phyloP scores from a whole-genome alignment of 2,329 filamentous ascomycete genomes.

The Alternaria burnsii region DNA sequence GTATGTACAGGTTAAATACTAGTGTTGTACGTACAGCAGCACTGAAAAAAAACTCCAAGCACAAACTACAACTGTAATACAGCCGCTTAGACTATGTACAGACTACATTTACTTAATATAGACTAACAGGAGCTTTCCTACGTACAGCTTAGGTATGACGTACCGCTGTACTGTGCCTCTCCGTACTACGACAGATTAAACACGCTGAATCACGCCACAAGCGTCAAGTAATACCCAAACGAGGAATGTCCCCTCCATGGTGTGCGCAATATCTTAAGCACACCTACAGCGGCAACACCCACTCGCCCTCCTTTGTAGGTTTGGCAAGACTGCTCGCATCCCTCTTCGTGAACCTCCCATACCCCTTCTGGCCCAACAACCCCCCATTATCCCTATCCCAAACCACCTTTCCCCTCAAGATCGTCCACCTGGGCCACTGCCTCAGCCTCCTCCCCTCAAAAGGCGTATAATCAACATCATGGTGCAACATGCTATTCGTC shows the following conservation, averaged over 20 bases:
- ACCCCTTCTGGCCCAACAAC: slow-evolving; percentile 58
- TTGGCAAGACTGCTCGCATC: slow-evolving; percentile 52
- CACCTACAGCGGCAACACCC: slow-evolving; percentile 28
- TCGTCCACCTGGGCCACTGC: slow-evolving; percentile 70
- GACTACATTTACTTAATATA: too few species aligned
- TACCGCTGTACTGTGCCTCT: too few species aligned
- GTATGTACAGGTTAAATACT: too few species aligned
- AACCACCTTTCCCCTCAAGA: slow-evolving; percentile 66
- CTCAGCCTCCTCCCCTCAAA: slow-evolving; percentile 65
- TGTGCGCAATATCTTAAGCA: not conserved
- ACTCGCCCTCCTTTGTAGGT: slow-evolving; percentile 31
- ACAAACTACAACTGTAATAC: too few species aligned
- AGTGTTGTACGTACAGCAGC: too few species aligned
- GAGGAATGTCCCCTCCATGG: not conserved
- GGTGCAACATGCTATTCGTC: slow-evolving; percentile 65
- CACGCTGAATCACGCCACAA: too few species aligned
- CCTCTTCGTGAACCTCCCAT: slow-evolving; percentile 60
- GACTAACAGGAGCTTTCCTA: too few species aligned
- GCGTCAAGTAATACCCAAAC: too few species aligned
- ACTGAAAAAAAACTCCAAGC: too few species aligned
- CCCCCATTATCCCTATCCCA: slow-evolving; percentile 66
- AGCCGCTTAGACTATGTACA: too few species aligned
- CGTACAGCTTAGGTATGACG: too few species aligned
- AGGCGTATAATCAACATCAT: slow-evolving; percentile 70
- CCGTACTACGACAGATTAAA: too few species aligned